Conservation (phyloP, 83 land plant species). For the Picea engelmannii region DNA sequence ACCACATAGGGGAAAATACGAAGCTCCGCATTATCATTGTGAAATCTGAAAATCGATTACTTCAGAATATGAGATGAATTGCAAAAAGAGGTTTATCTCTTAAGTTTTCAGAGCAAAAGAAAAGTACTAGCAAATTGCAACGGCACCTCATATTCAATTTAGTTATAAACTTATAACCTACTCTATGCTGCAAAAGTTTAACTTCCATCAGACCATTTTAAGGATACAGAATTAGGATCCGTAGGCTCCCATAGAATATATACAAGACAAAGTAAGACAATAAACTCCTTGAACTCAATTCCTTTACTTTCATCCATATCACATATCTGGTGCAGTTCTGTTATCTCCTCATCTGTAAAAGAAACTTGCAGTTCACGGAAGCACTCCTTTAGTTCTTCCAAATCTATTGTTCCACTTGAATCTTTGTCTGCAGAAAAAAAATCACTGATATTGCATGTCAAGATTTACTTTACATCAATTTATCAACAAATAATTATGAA, state of each 20-base stretch:
- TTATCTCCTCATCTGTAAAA: conserved; percentile 69
- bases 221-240: conserved; percentile 57
- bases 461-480: background rate
- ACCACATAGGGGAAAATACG: background rate
- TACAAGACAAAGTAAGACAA: conserved; percentile 83
- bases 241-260: conserved; percentile 64
- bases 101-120: background rate
- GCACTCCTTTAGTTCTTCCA: conserved; percentile 65
- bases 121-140: background rate
- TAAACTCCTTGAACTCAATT: conserved; percentile 86
- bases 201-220: background rate
- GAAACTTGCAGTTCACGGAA: conserved; percentile 61
- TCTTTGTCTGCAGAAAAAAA: conserved; percentile 61
- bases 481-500: background rate
- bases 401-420: conserved; percentile 74
- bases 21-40: conserved; percentile 1
- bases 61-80: background rate
- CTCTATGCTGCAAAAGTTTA: background rate
- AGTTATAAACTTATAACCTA: too few relatives aligned
- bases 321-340: conserved; percentile 71
- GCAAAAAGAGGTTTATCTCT: background rate
- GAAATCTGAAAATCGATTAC: background rate
- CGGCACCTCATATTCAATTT: background rate
- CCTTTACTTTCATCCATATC: conserved; percentile 74
- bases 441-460: conserved; percentile 1